Evolutionary conservation across 208 protist genomes (phyloP).

Genomic region (Entamoeba dispar): DNA sequence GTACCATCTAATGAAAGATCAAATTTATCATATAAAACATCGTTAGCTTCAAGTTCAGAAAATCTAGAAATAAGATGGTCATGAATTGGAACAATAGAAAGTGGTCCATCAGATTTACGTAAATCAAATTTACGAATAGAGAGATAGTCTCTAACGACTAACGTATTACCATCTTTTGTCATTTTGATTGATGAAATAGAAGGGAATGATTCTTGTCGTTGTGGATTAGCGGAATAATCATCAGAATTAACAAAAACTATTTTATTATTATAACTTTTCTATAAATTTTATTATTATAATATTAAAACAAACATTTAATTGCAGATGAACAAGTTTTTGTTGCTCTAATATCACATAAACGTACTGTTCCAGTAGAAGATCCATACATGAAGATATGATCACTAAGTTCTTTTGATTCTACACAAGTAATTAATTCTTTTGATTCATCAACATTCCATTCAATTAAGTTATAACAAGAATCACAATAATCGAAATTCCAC

Average conservation of each 20-base stretch:
- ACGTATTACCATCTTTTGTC: conserved; percentile 46
- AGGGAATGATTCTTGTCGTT: conserved; percentile 47
- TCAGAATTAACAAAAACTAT: neutral
- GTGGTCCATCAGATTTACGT: conserved; percentile 35
- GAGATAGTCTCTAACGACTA: conserved; percentile 56
- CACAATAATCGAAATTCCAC: conserved; percentile 50
- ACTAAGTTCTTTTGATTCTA: conserved; percentile 48
- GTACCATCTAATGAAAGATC: conserved; percentile 46
- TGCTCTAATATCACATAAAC: conserved; percentile 26
- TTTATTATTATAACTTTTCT: neutral
- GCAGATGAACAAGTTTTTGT: conserved; percentile 42
- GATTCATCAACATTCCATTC: conserved; percentile 69
- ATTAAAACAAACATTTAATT: conserved; percentile 27
- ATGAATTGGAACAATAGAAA: conserved; percentile 50
- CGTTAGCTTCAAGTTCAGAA: conserved; percentile 62
- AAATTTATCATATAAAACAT: conserved; percentile 70
- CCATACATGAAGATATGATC: conserved; percentile 54
- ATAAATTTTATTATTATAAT: neutral
- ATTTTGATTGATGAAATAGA: conserved; percentile 59
- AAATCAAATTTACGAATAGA: conserved; percentile 62
- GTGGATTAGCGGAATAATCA: neutral
- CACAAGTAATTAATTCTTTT: conserved; percentile 59
- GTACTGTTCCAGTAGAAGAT: conserved; percentile 33
- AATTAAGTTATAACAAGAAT: conserved; percentile 36
- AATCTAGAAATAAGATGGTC: conserved; percentile 52